A percentile compares a stretch with the other conserved stretches of the same genome.
Conservation (phyloP, 2,329 filamentous ascomycete species). For the Aspergillus transmontanensis region DNA sequence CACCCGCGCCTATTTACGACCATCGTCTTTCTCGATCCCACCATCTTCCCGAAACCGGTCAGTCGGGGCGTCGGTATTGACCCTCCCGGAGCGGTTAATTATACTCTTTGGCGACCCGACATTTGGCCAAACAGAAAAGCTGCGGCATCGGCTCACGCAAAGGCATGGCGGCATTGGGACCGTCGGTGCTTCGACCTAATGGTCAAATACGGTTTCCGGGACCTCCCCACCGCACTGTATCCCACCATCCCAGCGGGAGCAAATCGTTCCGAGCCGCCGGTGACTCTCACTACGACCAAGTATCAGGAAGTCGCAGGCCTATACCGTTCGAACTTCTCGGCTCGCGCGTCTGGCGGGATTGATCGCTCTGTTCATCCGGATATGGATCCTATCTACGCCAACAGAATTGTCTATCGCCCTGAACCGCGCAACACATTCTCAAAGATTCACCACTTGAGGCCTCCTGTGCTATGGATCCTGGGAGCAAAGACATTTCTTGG, state of each 20-base stretch:
- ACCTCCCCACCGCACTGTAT: slow-evolving; percentile 13
- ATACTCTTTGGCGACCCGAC: slow-evolving; percentile 8
- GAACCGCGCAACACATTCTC: background rate
- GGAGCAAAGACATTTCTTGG: slow-evolving; percentile 18
- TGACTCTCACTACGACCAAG: slow-evolving; percentile 15
- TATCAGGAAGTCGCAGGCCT: slow-evolving; percentile 3
- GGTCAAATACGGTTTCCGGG: slow-evolving; percentile 13
- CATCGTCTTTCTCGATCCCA: slow-evolving; percentile 14
- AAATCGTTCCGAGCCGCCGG: background rate
- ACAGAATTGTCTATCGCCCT: slow-evolving; percentile 3
- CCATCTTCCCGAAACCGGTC: slow-evolving; percentile 7
- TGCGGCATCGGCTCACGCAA: background rate
- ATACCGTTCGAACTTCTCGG: slow-evolving; percentile 2
- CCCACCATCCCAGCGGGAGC: background rate
- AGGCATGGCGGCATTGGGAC: slow-evolving; percentile 13
- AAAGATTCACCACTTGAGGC: slow-evolving; percentile 12
- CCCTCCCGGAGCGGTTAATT: slow-evolving; percentile 4
- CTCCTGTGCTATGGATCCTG: slow-evolving; percentile 33
- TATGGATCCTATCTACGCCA: background rate
- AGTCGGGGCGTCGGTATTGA: background rate
- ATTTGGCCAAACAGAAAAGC: slow-evolving; percentile 11
- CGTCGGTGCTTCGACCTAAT: slow-evolving; percentile 10
- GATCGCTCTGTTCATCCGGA: slow-evolving; percentile 2
- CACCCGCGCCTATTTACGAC: slow-evolving; percentile 9
- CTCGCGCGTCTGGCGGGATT: background rate